Conservation (phyloP, 78 protist genomes). For the Dictyostelium citrinum region DNA sequence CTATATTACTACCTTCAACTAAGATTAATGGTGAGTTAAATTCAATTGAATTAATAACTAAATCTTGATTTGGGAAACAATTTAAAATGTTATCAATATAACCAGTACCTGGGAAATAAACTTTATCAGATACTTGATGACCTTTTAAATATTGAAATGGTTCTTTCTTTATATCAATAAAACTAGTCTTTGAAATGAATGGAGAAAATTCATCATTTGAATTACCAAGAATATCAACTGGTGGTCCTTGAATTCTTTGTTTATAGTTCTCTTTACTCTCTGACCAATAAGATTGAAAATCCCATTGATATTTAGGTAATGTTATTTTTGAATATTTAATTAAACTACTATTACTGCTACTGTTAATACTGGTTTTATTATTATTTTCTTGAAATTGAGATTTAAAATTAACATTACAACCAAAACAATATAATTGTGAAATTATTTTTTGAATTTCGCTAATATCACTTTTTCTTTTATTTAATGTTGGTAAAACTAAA, state of each 20-base stretch:
- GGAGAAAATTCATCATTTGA: too few species aligned
- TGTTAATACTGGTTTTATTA: neutral
- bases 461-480: conserved; percentile 6
- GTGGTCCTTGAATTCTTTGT: conserved; percentile 8
- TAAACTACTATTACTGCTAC: neutral
- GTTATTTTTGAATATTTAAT: neutral
- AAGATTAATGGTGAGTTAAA: neutral
- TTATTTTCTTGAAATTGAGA: neutral
- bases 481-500: neutral
- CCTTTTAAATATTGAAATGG: conserved; percentile 15
- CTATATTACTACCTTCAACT: neutral
- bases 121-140: too few species aligned
- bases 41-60: neutral
- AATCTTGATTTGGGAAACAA: neutral
- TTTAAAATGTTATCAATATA: conserved; percentile 28
- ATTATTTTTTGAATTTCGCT: neutral
- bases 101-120: conserved; percentile 17
- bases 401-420: neutral
- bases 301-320: neutral
- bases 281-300: neutral
- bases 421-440: conserved; percentile 14
- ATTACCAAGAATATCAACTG: neutral
- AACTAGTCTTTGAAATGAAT: too few species aligned
- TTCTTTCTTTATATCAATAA: too few species aligned
- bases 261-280: neutral